These are phyloP conservation scores for Leccinum longicurvipes DNA, from an alignment of 768 basidiomycete species.

Conservation along the genomic window DNA sequence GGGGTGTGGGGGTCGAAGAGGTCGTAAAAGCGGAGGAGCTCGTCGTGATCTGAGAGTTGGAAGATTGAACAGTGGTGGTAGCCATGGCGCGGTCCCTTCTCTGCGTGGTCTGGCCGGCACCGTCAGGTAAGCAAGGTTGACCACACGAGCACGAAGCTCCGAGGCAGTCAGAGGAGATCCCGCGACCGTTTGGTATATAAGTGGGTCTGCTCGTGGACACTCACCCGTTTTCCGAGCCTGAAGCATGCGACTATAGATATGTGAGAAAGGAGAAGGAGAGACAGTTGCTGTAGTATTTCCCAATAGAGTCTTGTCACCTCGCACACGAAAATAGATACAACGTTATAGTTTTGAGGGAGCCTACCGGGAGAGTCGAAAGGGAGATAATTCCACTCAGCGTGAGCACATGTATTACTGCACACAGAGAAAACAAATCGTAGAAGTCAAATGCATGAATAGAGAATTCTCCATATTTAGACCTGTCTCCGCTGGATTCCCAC, in stretches of 20 bases:
- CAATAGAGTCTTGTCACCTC: not conserved
- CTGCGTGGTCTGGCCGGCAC: constrained; percentile 8
- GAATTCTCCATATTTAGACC: constrained; percentile 3
- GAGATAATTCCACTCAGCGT: not conserved
- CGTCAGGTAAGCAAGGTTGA: not conserved
- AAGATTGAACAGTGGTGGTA: constrained; percentile 5
- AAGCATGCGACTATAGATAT: constrained; percentile 2
- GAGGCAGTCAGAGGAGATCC: constrained; percentile 9
- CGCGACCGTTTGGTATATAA: constrained; percentile 13
- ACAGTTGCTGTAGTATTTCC: not conserved
- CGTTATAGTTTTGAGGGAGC: not conserved
- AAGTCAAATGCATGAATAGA: not conserved
- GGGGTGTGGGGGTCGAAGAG: not conserved
- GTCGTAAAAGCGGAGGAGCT: not conserved
- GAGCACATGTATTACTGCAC: not conserved
- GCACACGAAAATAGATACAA: constrained; percentile 17
- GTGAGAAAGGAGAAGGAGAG: constrained; percentile 7
- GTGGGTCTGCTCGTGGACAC: not conserved
- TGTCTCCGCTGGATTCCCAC: constrained; percentile 72
- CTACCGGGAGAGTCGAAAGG: not conserved
- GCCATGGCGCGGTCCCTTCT: constrained; percentile 15
- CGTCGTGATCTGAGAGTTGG: constrained; percentile 2
- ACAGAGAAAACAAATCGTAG: constrained; percentile 1
- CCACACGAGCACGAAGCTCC: constrained; percentile 10
- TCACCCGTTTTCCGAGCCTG: not conserved